Conservation (phyloP, 129 eudicot species). For the Heracleum sosnowskyi region DNA sequence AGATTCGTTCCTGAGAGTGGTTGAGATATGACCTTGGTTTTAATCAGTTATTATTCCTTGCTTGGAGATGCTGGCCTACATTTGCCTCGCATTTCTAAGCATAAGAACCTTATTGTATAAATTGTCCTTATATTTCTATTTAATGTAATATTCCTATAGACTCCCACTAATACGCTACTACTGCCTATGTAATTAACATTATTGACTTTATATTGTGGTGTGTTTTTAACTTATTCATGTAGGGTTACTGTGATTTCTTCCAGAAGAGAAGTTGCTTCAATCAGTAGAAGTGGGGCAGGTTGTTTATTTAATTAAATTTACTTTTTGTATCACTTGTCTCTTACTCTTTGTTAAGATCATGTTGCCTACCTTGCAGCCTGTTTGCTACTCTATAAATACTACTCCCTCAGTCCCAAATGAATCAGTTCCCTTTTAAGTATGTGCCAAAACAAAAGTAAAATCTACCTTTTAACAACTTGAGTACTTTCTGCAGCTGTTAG, state of each 20-base stretch:
- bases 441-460: not conserved
- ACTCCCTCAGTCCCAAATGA: not conserved
- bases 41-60: not conserved
- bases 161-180: not conserved
- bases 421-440: not conserved
- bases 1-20: too few species aligned
- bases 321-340: not conserved
- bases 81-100: not conserved
- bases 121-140: not conserved
- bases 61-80: not conserved
- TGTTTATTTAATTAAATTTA: slow-evolving; percentile 11
- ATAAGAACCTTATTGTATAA: not conserved
- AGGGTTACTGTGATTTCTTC: slow-evolving; percentile 98
- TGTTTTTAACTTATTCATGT: slow-evolving; percentile 9
- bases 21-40: not conserved
- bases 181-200: not conserved
- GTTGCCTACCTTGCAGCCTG: not conserved
- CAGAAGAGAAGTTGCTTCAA: slow-evolving; percentile 88
- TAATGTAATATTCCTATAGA: not conserved
- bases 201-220: not conserved
- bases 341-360: not conserved
- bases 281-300: slow-evolving; percentile 99
- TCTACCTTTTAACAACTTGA: not conserved
- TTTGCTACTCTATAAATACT: not conserved
- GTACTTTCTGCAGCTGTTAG: not conserved